Conservation (phyloP, 768 basidiomycete species). For the Boletellus ananas region DNA sequence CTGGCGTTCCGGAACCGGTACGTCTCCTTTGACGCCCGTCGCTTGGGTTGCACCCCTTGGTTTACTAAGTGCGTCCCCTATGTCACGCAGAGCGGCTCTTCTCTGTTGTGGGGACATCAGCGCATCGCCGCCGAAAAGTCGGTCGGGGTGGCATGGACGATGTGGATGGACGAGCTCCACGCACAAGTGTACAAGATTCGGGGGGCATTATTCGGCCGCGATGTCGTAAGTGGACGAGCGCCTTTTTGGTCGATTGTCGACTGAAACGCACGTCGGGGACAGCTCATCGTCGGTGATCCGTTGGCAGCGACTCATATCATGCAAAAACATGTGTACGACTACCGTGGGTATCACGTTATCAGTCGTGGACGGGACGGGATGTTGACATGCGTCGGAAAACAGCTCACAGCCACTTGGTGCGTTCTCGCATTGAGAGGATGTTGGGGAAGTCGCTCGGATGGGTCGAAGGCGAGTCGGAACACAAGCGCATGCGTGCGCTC, state of each 20-base stretch:
- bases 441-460: conserved; percentile 7
- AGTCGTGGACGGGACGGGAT: not conserved
- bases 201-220: conserved; percentile 1
- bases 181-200: conserved; percentile 6
- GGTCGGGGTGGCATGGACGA: not conserved
- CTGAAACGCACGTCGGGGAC: no score
- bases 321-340: conserved; percentile 8
- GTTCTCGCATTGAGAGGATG: conserved; percentile 3
- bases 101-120: conserved; percentile 7
- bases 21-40: not conserved
- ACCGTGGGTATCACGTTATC: not conserved
- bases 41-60: no score
- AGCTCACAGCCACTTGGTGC: conserved; percentile 3
- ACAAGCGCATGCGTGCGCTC: conserved; percentile 8
- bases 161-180: conserved; percentile 6
- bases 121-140: conserved; percentile 1
- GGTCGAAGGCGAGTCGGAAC: conserved; percentile 8
- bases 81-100: not conserved
- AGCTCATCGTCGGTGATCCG: conserved; percentile 7
- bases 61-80: not conserved
- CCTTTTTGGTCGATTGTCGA: not conserved
- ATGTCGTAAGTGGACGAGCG: conserved; percentile 1
- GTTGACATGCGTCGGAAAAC: not conserved
- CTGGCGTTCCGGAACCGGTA: not conserved
- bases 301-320: conserved; percentile 4